A percentile compares a stretch with the other conserved stretches of the same genome.
Conservation (phyloP, 208 protist species). For the Wallacemonas sp. region DNA sequence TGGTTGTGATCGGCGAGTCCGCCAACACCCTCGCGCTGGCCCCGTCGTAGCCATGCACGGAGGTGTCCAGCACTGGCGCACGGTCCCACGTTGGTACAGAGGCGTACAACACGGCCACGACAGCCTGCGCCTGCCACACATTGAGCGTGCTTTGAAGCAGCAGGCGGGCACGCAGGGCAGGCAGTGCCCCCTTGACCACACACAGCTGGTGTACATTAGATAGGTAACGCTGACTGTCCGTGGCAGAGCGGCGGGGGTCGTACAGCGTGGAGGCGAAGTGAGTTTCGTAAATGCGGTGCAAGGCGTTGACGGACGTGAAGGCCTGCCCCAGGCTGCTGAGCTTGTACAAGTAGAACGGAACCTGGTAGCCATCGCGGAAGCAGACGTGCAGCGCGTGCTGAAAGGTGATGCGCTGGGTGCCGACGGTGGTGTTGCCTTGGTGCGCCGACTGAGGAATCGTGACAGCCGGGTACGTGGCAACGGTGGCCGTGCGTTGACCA, state of each 20-base stretch:
- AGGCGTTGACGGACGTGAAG: conserved; percentile 42
- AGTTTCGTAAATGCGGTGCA: conserved; percentile 51
- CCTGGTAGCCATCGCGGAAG: conserved; percentile 20
- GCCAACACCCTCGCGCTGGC: not conserved
- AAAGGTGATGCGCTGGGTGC: conserved; percentile 32
- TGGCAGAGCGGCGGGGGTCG: conserved; percentile 50
- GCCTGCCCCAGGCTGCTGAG: conserved; percentile 46
- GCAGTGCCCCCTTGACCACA: conserved; percentile 6
- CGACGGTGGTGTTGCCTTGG: not conserved
- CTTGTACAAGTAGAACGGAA: conserved; percentile 48
- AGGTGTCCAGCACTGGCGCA: not conserved
- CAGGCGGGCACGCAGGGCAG: conserved; percentile 21
- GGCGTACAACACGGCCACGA: conserved; percentile 58
- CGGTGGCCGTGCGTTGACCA: conserved; percentile 28
- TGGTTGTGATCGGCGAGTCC: conserved; percentile 1
- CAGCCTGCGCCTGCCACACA: conserved; percentile 64
- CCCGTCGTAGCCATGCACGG: not conserved
- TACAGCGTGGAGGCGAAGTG: conserved; percentile 61
- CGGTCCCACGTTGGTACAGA: conserved; percentile 42
- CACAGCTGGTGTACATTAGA: conserved; percentile 22
- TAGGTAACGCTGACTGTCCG: conserved; percentile 28
- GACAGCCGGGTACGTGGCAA: conserved; percentile 28
- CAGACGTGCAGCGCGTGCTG: conserved; percentile 45
- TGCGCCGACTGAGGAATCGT: not conserved
- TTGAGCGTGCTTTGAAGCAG: conserved; percentile 48